Percentiles rank a stretch among this genome's conserved stretches.
Evolutionary conservation across 2,329 filamentous ascomycete genomes (phyloP).

Genomic region (Alternaria atra): DNA sequence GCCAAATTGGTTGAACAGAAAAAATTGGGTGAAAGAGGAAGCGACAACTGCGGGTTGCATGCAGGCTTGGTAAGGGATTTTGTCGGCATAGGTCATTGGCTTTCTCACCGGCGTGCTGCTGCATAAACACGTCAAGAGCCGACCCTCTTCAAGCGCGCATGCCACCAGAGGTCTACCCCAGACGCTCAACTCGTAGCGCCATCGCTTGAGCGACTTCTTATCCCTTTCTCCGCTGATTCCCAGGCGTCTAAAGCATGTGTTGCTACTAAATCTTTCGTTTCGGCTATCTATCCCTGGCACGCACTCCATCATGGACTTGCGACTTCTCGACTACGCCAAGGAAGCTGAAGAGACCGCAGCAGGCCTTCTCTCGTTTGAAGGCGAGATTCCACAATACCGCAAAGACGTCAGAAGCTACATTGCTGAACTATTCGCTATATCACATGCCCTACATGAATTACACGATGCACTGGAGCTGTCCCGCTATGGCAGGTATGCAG

Average conservation of each 20-base stretch:
- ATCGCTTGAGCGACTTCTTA: conserved; percentile 28
- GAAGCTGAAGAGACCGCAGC: conserved; percentile 63
- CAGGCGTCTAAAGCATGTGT: conserved; percentile 25
- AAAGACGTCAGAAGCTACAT: conserved; percentile 64
- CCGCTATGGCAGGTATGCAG: conserved; percentile 47
- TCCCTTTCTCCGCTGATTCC: conserved; percentile 21
- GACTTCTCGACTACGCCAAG: conserved; percentile 53
- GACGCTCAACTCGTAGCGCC: conserved; percentile 39
- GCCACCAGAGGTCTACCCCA: conserved; percentile 36
- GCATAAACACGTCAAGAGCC: conserved; percentile 50
- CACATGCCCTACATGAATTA: conserved; percentile 59
- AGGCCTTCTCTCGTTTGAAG: conserved; percentile 60
- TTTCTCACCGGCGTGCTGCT: conserved; percentile 42
- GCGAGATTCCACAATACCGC: conserved; percentile 60
- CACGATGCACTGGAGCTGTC: conserved; percentile 55
- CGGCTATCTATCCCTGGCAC: conserved; percentile 36
- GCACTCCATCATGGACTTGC: conserved; percentile 49
- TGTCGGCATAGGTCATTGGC: conserved; percentile 48
- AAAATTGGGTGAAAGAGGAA: conserved; percentile 36
- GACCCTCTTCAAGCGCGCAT: conserved; percentile 36
- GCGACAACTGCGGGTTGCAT: conserved; percentile 42
- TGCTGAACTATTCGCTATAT: conserved; percentile 64
- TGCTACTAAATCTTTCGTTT: conserved; percentile 25
- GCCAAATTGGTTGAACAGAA: conserved; percentile 35
- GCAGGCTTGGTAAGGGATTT: conserved; percentile 42